Base-by-base conservation (phyloP, 257 asterid species). In the Ocimum tenuiflorum region DNA sequence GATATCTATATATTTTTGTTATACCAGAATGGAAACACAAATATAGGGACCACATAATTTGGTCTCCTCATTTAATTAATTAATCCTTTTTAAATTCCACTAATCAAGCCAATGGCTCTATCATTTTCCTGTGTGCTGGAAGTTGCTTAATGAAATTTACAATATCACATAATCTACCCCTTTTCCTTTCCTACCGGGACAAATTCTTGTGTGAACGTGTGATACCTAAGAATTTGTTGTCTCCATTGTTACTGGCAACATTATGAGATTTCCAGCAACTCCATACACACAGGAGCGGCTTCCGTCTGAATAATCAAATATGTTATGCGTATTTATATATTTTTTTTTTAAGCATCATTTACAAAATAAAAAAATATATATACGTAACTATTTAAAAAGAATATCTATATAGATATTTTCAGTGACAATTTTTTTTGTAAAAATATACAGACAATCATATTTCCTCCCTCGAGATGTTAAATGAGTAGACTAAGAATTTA, bases 11-110 rank as follows among this genome's bases (percentile, higher is more conserved):
- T 57, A 58, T 13, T 50, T 35, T 49, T 76, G 86, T 51, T 61
- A 80, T 50, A 70, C 78, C 63, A 48, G 53, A 73, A 68, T 50
- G 82, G 88, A 68, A 83, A 82, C 96, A 88, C 43, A 63, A 72
- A 42, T 48, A 71, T 76, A 73, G 86, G 89, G 91, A 86, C 91
- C 96, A 83, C 94, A 72, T 80, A 67, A 86, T 79, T 81, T 84
- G 91, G 82, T 82, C 88, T 66, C 80, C 82, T 77, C 15, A 64
- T 31, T 42, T 68, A 38, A 54, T 56, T 61, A 35, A 67, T n/a
- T n/a, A n/a, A n/a, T n/a, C n/a, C n/a, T n/a, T 60, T n/a, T 11
- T 50, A 35, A 63, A 19, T 8, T 18, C 41, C 4, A 1, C 39
- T 68, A 38, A 61, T 68, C 55, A 22, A 61, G 35, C 64, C 65